Conservation (phyloP, 305 asterid species). For the Fraxinus sp. region DNA sequence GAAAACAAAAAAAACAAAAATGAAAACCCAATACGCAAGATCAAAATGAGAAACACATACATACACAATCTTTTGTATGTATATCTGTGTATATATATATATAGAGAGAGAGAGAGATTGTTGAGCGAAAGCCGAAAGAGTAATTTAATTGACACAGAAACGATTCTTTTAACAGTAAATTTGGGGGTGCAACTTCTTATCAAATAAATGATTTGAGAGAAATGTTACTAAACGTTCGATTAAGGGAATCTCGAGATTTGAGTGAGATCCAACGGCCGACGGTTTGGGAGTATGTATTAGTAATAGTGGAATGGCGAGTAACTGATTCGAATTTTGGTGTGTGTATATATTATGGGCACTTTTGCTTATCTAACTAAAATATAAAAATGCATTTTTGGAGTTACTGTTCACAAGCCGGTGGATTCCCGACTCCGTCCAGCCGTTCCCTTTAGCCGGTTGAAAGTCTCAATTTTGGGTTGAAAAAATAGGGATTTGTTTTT, state of each 20-base stretch:
- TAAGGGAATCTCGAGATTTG: neutral
- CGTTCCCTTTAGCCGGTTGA: too few relatives aligned
- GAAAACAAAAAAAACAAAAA: neutral
- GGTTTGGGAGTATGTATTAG: too few relatives aligned
- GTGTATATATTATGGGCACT: too few relatives aligned
- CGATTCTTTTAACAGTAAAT: conserved; percentile 8
- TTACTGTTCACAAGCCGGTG: too few relatives aligned
- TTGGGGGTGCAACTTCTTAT: neutral
- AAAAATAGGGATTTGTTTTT: too few relatives aligned
- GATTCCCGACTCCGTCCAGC: too few relatives aligned
- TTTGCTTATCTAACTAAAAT: too few relatives aligned
- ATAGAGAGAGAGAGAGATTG: conserved; percentile 18
- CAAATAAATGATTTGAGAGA: too few relatives aligned
- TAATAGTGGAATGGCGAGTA: too few relatives aligned
- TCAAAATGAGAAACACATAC: conserved; percentile 28
- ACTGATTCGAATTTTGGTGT: too few relatives aligned
- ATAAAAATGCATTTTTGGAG: too few relatives aligned
- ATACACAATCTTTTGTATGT: conserved; percentile 4
- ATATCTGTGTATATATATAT: neutral
- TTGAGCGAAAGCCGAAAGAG: conserved; percentile 3
- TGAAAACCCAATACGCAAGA: conserved; percentile 7
- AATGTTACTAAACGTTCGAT: neutral
- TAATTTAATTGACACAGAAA: conserved; percentile 28
- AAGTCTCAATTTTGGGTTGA: too few relatives aligned
- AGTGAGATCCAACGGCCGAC: neutral